phyloP scores from a whole-genome alignment of 2,329 filamentous ascomycete genomes.

The Elsinoe australis region DNA sequence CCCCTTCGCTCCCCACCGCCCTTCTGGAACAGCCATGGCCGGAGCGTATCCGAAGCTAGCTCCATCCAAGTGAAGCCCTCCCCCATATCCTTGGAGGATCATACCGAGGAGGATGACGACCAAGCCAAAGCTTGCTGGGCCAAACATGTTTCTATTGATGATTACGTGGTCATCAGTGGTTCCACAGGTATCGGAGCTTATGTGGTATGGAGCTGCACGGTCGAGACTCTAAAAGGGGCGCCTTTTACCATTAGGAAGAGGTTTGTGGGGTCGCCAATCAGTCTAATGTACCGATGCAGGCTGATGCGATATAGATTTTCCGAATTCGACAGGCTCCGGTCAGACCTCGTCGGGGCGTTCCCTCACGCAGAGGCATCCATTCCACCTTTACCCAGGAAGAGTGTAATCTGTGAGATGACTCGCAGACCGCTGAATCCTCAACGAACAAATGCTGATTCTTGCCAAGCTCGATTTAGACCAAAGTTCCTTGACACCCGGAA shows the following conservation, averaged over 20 bases:
- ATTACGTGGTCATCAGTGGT: constrained; percentile 54
- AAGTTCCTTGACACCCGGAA: constrained; percentile 79
- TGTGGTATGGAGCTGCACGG: constrained; percentile 85
- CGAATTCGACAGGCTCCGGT: constrained; percentile 79
- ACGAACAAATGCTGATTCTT: constrained; percentile 8
- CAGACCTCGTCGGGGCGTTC: constrained; percentile 68
- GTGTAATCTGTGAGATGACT: constrained; percentile 63
- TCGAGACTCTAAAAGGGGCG: constrained; percentile 68
- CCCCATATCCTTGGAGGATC: constrained; percentile 56
- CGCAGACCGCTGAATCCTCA: background rate
- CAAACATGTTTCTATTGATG: constrained; percentile 52
- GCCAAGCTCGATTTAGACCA: constrained; percentile 59
- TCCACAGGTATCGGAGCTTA: constrained; percentile 68
- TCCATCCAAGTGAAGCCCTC: constrained; percentile 32
- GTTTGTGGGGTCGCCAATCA: constrained; percentile 28
- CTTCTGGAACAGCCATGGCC: constrained; percentile 40
- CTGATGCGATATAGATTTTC: constrained; percentile 56
- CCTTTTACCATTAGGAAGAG: constrained; percentile 41
- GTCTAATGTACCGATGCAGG: too few relatives aligned
- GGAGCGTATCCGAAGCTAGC: constrained; percentile 31
- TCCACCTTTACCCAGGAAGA: constrained; percentile 85
- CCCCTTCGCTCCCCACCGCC: constrained; percentile 33
- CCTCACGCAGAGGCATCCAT: constrained; percentile 78
- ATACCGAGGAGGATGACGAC: constrained; percentile 52
- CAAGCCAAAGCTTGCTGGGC: constrained; percentile 56